Conservation (phyloP, 495 filamentous ascomycete species). For the Articulospora tetracladia region DNA sequence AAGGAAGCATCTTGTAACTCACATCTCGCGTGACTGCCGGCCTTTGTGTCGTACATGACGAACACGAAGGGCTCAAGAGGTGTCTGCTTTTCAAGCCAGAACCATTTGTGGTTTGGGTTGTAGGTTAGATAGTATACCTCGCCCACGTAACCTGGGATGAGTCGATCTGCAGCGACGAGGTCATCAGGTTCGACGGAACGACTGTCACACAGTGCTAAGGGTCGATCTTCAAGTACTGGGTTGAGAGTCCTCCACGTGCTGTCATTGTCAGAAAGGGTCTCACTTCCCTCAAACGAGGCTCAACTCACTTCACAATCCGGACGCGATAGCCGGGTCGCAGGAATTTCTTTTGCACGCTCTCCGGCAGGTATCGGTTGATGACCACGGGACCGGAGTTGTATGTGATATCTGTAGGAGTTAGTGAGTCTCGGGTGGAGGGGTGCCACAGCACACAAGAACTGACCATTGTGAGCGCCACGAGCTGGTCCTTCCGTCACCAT, state of each 20-base stretch:
- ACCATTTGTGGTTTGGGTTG: slow-evolving; percentile 22
- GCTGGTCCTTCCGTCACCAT: slow-evolving; percentile 15
- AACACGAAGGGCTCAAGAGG: slow-evolving; percentile 15
- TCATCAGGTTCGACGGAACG: slow-evolving; percentile 16
- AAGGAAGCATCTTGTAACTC: background rate
- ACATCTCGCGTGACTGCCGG: slow-evolving; percentile 15
- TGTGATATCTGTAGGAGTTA: slow-evolving; percentile 9
- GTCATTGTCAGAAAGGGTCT: background rate
- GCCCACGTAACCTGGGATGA: slow-evolving; percentile 8
- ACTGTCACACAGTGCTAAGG: slow-evolving; percentile 20
- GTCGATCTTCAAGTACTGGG: slow-evolving; percentile 18
- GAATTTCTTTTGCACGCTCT: background rate
- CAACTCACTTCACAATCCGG: slow-evolving; percentile 18
- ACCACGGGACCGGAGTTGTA: slow-evolving; percentile 18
- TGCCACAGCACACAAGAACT: background rate
- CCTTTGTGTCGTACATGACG: slow-evolving; percentile 20
- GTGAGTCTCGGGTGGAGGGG: background rate
- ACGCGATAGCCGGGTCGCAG: slow-evolving; percentile 12
- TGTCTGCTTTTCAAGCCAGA: slow-evolving; percentile 20
- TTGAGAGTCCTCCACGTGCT: slow-evolving; percentile 18
- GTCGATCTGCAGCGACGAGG: slow-evolving; percentile 14
- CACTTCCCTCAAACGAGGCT: too few species aligned
- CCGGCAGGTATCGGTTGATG: slow-evolving; percentile 10
- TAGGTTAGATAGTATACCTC: slow-evolving; percentile 19
- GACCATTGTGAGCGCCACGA: slow-evolving; percentile 19